Evolutionary conservation across 2,329 filamentous ascomycete species (phyloP), one percentile per base, ranked within the genome.

Genomic region (Cladosporium austrohemisphaericum): DNA sequence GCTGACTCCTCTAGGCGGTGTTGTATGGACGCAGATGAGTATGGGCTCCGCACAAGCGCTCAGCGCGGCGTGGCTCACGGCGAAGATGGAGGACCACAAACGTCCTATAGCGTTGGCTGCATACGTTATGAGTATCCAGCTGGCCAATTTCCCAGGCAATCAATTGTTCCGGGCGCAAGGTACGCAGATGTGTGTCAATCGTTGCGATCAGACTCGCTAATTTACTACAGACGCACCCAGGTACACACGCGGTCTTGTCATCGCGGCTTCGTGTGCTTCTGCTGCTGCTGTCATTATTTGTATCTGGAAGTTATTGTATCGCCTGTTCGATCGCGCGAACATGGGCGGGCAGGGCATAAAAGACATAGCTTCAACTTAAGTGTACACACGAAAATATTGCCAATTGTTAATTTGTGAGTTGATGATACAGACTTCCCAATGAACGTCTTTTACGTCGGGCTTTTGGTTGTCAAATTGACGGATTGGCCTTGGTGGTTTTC

Each of bases 21-120:
- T 38, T 16, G 35, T 38, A 4, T 38, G 35, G 35, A 38, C 35
- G n/a, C 35, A 38, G 20, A 38, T 38, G 35, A 38, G 35, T 8
- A 38, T 38, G 35, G 35, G 35, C 11, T 38, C 35, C 11, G 35
- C 35, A 3, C 35, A 38, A 38, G 35, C 35, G 16, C 35, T 38
- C 13, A 38, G 35, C 11, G 35, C 35, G 8, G 35, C 35, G 5
- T 38, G 35, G 35, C 35, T 38, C 13, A 38, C 35, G 3, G 35
- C 35, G 5, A 38, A 38, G n/a, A 38, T 38, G 11, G 35, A 38
- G 14, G 35, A 38, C 7, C 35, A 38, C 20, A 38, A 38, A 25
- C 20, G 35, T 16, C 35, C 35, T 9, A 38, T 38, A 25, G 35
- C 35, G 9, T 25, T 38, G 35, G 35, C 35, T 23, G 35, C 35